Evolutionary conservation across 1,284 basidiomycete species (phyloP).

Genomic region (Leccinum solheimii): DNA sequence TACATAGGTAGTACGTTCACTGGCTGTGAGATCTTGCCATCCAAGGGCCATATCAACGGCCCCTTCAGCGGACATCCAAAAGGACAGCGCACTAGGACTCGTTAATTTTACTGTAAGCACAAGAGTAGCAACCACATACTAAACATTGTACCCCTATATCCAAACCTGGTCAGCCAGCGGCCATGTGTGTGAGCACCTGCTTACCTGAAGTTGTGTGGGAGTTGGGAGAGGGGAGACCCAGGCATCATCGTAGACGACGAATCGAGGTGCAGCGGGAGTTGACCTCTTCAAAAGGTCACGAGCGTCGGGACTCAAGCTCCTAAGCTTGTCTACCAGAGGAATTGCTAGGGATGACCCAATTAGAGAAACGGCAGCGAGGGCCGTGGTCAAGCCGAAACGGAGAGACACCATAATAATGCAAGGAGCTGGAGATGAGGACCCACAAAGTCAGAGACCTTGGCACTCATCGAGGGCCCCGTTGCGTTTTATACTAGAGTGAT

Average conservation of each 20-base stretch:
- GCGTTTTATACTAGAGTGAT: conserved; percentile 4
- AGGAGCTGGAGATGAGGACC: neutral
- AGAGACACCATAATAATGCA: conserved; percentile 5
- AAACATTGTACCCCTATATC: conserved; percentile 48
- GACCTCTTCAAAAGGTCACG: conserved; percentile 15
- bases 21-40: conserved; percentile 40
- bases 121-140: conserved; percentile 32
- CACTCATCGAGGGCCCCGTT: too few species aligned
- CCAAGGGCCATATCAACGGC: conserved; percentile 45
- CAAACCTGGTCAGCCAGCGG: neutral
- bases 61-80: conserved; percentile 42
- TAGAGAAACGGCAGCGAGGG: conserved; percentile 1
- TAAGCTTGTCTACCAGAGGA: conserved; percentile 11
- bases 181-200: conserved; percentile 32
- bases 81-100: conserved; percentile 40
- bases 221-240: conserved; percentile 39
- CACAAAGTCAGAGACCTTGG: neutral
- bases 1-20: conserved; percentile 31
- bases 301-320: conserved; percentile 6
- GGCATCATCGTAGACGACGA: conserved; percentile 45
- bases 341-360: neutral
- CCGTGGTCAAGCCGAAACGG: neutral
- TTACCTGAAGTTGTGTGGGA: conserved; percentile 7
- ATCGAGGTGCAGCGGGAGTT: conserved; percentile 38
- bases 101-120: neutral